Evolutionary conservation across 2,329 filamentous ascomycete genomes (phyloP), one percentile per base, ranked within the genome.

Genomic region (Talaromyces sp.): DNA sequence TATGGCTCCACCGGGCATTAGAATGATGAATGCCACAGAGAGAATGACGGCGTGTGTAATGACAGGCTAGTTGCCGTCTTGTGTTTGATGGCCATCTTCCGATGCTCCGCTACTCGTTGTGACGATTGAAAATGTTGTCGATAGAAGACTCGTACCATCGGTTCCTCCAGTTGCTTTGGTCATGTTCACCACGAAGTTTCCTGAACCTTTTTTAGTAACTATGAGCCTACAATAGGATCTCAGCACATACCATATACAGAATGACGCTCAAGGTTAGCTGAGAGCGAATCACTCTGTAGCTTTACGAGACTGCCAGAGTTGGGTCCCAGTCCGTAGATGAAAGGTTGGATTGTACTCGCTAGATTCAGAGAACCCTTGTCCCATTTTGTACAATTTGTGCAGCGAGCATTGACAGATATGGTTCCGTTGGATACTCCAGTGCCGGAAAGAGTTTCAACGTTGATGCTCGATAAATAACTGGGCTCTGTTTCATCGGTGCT

Each of bases 241-340:
- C 3, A 17, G 0, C 22, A 48, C 56, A 37, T 21, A 65, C 64
- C 62, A 40, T 66, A 66, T 43, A 61, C 19, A 8, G 63, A 66
- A 17, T 66, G 64, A 21, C 61, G 56, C 51, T 66, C 63, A 4
- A 65, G 59, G 10, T 57, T 63, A 1, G 63, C 63, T 1, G 61
- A 37, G 25, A 57, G 61, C 15, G 62, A 64, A 37, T 65, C 52
- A 41, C 64, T 64, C 19, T 58, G 60, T 2, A 66, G 41, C 19
- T 58, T 48, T 1, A 41, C 43, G 9, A 33, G 39, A 5, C 35
- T 43, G 15, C 58, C 48, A 9, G 60, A 56, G 41, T 21, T 50
- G 10, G 63, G 63, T 5, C 64, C 64, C 13, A 66, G 43, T 6
- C 55, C 64, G 52, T 61, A 65, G 19, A 64, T 65, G 57, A 62